Base-by-base conservation (phyloP, 2,329 filamentous ascomycete species). In the Claviceps sp. region DNA sequence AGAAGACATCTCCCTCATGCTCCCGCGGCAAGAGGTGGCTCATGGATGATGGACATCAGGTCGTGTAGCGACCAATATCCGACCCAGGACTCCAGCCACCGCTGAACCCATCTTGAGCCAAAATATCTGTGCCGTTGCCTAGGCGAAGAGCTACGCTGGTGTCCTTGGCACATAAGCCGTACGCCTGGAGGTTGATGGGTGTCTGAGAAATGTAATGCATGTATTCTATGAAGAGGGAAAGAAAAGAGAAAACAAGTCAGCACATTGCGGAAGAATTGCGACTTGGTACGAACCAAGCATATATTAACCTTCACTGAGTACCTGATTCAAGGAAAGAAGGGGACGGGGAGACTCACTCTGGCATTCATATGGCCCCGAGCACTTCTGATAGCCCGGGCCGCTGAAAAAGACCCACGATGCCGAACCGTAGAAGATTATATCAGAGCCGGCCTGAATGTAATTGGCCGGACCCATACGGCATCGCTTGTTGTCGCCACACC, bases 391-490 rank as follows among this genome's bases (percentile, higher is more conserved):
- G 0, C 61, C 60, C 1, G 68, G 68, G 1, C 69, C 69, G 50
- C 62, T 67, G 59, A 70, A 72, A 59, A 72, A 72, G 0, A 62
- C 66, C 68, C 70, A 74, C 9, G 64, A 65, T 0, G 69, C 71
- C n/a, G 66, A 68, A 6, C 65, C 68, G 54, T 71, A 72, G 1
- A 64, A 67, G 49, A 66, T 66, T 43, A 73, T 66, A 44, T 68
- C 59, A 34, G 64, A 65, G 9, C 70, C 70, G 22, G 70, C 70
- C 42, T 68, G 64, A 56, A 71, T 63, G 54, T 65, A 69, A 52
- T 70, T 71, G n/a, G 66, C 66, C 46, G 64, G 58, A 2, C 69
- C 70, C 70, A 72, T 73, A 7, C 67, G 60, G 57, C 71, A 73
- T 17, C 63, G 59, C n/a, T 59, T 65, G 38, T 71, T 66, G 13